A percentile compares a stretch with the other conserved stretches of the same genome.
phyloP scores from a whole-genome alignment of 2,329 filamentous ascomycete species.

The Beauveria varroae region DNA sequence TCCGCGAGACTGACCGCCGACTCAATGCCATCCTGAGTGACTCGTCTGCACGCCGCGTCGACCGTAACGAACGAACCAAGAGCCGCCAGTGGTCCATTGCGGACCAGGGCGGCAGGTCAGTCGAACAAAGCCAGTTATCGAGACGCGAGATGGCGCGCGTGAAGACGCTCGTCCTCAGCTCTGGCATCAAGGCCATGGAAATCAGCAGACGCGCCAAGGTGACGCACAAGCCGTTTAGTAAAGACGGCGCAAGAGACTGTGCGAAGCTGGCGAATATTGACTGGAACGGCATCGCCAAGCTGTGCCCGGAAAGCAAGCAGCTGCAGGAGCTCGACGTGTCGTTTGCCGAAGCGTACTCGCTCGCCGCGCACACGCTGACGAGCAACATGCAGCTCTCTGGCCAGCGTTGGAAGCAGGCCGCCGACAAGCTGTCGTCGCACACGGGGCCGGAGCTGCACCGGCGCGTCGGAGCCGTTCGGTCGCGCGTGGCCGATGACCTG shows the following conservation, averaged over 20 bases:
- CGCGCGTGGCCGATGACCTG: constrained; percentile 44
- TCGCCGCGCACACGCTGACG: constrained; percentile 45
- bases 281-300: constrained; percentile 38
- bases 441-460: constrained; percentile 47
- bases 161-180: constrained; percentile 67
- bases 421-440: constrained; percentile 49
- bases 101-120: constrained; percentile 28
- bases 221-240: constrained; percentile 26
- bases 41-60: constrained; percentile 3
- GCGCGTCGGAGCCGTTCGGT: constrained; percentile 39
- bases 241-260: constrained; percentile 18
- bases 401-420: constrained; percentile 51
- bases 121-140: constrained; percentile 36
- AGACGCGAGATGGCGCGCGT: constrained; percentile 76
- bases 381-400: constrained; percentile 39
- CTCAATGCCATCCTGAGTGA: constrained; percentile 25
- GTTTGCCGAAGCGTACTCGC: constrained; percentile 39
- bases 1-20: constrained; percentile 27
- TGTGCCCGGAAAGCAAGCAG: constrained; percentile 28
- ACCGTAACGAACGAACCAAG: constrained; percentile 18
- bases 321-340: constrained; percentile 29
- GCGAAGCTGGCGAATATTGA: constrained; percentile 17
- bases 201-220: constrained; percentile 60
- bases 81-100: constrained; percentile 46
- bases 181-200: constrained; percentile 84